phyloP scores from a whole-genome alignment of 2,329 filamentous ascomycete species.

The Chaetomiaceae sp. region DNA sequence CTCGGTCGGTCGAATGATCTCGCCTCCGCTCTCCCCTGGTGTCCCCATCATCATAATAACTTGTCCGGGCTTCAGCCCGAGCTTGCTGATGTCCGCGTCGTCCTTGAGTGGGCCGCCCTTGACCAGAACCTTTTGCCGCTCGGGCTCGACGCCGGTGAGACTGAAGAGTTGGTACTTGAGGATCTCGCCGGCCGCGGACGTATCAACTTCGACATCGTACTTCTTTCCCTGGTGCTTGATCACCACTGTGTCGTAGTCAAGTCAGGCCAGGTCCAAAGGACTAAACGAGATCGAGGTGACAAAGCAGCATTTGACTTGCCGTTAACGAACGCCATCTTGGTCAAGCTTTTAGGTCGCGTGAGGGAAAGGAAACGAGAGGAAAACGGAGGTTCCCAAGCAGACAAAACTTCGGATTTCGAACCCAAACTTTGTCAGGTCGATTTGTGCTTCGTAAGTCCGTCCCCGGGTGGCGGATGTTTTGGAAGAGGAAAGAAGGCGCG shows the following conservation, averaged over 20 bases:
- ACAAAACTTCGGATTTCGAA: not conserved
- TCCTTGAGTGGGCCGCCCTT: constrained; percentile 95
- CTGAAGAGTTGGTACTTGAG: constrained; percentile 97
- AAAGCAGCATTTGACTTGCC: constrained; percentile 10
- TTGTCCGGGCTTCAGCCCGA: constrained; percentile 81
- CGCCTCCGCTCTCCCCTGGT: constrained; percentile 58
- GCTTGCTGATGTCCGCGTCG: constrained; percentile 77
- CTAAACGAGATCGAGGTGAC: not conserved
- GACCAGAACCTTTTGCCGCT: constrained; percentile 91
- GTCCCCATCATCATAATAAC: constrained; percentile 96
- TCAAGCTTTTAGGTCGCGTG: not conserved
- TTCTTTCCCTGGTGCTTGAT: constrained; percentile 96
- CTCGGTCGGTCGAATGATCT: constrained; percentile 68
- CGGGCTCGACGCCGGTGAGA: constrained; percentile 89
- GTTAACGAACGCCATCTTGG: constrained; percentile 20
- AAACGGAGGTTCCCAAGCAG: no score
- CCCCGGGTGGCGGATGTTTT: constrained; percentile 13
- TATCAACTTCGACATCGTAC: constrained; percentile 88
- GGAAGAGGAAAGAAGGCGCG: constrained; percentile 17
- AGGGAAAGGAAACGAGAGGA: not conserved
- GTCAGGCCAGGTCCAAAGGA: constrained; percentile 21
- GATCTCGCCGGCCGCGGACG: constrained; percentile 75
- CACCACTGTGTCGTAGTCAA: constrained; percentile 52
- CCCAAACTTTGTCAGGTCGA: not conserved
- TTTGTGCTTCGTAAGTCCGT: constrained; percentile 4